Percentiles rank a stretch among this genome's conserved stretches.
Conservation (phyloP, 257 asterid species). For the Linaria vulgaris region DNA sequence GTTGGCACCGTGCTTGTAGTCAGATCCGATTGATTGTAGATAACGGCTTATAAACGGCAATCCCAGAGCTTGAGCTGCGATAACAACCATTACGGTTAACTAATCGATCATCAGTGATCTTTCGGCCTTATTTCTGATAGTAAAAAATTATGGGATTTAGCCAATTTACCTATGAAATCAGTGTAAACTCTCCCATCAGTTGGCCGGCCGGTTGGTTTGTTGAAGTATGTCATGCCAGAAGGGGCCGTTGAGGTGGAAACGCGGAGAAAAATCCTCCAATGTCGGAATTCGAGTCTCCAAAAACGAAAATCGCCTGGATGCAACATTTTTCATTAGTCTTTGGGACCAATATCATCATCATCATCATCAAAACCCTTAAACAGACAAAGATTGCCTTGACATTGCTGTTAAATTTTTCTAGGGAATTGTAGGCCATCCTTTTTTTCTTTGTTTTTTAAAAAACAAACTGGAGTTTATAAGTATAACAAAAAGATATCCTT, state of each 20-base stretch:
- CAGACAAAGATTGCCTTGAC: slow-evolving; percentile 26
- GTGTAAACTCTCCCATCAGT: no score
- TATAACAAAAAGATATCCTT: no score
- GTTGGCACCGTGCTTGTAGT: slow-evolving; percentile 55
- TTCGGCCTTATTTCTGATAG: no score
- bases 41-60: slow-evolving; percentile 66
- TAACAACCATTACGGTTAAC: neutral
- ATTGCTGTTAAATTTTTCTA: neutral
- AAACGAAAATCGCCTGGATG: slow-evolving; percentile 55
- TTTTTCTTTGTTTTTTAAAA: no score
- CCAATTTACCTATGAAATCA: slow-evolving; percentile 65
- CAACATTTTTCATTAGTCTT: slow-evolving; percentile 42
- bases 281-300: slow-evolving; percentile 78
- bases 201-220: slow-evolving; percentile 64
- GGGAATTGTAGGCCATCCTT: no score
- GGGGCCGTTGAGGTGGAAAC: slow-evolving; percentile 68
- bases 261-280: slow-evolving; percentile 67
- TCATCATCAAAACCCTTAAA: slow-evolving; percentile 32
- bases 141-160: no score
- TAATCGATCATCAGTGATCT: neutral
- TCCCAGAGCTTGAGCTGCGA: slow-evolving; percentile 64
- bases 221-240: slow-evolving; percentile 71
- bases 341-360: slow-evolving; percentile 21
- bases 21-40: slow-evolving; percentile 58
- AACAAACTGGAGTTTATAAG: no score